A percentile compares a stretch with the other conserved stretches of the same genome.
Conservation (phyloP, 2,329 filamentous ascomycete genomes). For the Hypoxylon sp. region DNA sequence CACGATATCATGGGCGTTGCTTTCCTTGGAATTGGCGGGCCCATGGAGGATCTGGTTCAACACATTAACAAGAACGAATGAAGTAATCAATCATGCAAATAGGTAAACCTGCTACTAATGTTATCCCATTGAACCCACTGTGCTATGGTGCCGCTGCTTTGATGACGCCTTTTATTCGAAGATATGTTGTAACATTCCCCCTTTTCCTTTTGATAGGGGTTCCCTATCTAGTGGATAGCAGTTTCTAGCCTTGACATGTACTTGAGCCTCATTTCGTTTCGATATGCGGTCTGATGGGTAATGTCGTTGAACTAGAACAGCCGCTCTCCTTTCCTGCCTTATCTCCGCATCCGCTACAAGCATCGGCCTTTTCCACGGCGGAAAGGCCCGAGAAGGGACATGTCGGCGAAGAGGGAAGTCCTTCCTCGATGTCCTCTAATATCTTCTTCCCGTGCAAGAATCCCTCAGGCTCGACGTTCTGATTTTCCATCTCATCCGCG, state of each 20-base stretch:
- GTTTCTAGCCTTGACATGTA: neutral
- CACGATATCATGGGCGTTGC: no score
- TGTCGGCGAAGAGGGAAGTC: slow-evolving; percentile 44
- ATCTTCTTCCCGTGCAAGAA: slow-evolving; percentile 74
- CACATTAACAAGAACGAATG: no score
- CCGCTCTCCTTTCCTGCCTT: slow-evolving; percentile 29
- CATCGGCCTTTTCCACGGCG: slow-evolving; percentile 25
- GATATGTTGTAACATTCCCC: no score
- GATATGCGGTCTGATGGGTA: slow-evolving; percentile 34
- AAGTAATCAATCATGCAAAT: neutral
- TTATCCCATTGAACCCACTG: neutral
- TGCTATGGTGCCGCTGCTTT: slow-evolving; percentile 5
- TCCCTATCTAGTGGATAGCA: neutral
- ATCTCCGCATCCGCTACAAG: slow-evolving; percentile 34
- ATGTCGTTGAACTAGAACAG: slow-evolving; percentile 20
- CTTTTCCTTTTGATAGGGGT: neutral
- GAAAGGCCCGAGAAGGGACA: slow-evolving; percentile 47
- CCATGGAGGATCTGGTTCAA: no score
- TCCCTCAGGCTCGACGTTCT: slow-evolving; percentile 70
- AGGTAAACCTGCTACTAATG: neutral
- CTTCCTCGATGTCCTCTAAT: slow-evolving; percentile 58
- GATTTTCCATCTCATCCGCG: slow-evolving; percentile 58
- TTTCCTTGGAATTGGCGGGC: no score
- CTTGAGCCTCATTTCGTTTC: slow-evolving; percentile 19
- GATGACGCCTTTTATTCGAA: neutral